Evolutionary conservation across 179 eudicot genomes (phyloP).

Genomic region (Gypsophila paniculata): DNA sequence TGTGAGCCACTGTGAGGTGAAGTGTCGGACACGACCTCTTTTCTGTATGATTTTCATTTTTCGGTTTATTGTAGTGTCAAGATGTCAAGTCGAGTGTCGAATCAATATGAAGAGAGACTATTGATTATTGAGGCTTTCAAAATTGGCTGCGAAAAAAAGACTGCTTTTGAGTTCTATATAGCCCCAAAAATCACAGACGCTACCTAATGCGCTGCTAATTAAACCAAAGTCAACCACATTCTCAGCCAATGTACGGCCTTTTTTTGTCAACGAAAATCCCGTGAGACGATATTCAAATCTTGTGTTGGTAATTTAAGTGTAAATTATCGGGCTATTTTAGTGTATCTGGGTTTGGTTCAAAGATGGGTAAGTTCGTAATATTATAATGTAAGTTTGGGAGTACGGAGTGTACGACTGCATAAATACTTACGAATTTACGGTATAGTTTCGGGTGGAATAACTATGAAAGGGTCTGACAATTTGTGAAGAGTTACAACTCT

Average conservation of each 20-base stretch:
- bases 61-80: not conserved
- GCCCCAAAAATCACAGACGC: not conserved
- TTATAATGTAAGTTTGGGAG: no score
- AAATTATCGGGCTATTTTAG: no score
- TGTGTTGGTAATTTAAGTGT: no score
- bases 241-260: not conserved
- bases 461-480: no score
- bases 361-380: no score
- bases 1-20: not conserved
- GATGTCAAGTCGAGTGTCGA: not conserved
- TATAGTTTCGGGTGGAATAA: no score
- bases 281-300: no score
- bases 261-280: not conserved
- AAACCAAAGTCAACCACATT: not conserved
- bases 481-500: no score
- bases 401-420: no score
- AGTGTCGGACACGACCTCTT: not conserved
- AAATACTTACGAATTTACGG: no score
- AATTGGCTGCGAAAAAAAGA: slow-evolving; percentile 7
- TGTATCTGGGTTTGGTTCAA: no score
- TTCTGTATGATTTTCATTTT: not conserved
- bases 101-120: no score
- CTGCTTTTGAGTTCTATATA: not conserved
- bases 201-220: not conserved
- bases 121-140: not conserved